A percentile compares a stretch with the other conserved stretches of the same genome.
Evolutionary conservation across 2,329 filamentous ascomycete species (phyloP).

Genomic region (Fusarium multiceps): DNA sequence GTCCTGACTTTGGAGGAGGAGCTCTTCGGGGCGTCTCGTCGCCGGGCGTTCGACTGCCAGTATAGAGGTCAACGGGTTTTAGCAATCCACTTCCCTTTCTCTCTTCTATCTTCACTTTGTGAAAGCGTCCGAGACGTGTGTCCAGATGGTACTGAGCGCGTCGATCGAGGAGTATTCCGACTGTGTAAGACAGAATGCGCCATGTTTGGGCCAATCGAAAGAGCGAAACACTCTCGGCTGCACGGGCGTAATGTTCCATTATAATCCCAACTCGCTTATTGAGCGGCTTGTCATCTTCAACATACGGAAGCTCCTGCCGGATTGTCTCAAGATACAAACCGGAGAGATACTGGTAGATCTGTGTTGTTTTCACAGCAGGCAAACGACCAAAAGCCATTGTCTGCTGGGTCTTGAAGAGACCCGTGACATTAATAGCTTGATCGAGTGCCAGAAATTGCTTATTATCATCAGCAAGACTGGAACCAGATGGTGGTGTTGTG

Average conservation of each 20-base stretch:
- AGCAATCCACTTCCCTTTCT: conserved; percentile 45
- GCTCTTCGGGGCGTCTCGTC: conserved; percentile 54
- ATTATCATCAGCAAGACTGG: conserved; percentile 47
- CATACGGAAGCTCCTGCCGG: conserved; percentile 59
- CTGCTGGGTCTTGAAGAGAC: conserved; percentile 68
- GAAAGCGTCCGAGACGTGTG: conserved; percentile 56
- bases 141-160: conserved; percentile 69
- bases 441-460: conserved; percentile 64
- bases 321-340: conserved; percentile 67
- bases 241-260: conserved; percentile 66
- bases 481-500: conserved; percentile 64
- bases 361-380: conserved; percentile 62
- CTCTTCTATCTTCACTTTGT: conserved; percentile 50
- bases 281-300: conserved; percentile 53
- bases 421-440: conserved; percentile 67
- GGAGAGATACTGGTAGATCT: conserved; percentile 67
- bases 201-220: conserved; percentile 73
- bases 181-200: conserved; percentile 69
- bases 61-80: conserved; percentile 44
- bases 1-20: conserved; percentile 44
- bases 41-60: conserved; percentile 45
- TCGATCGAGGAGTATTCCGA: conserved; percentile 63
- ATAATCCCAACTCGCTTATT: conserved; percentile 62
- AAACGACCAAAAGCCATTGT: conserved; percentile 71
- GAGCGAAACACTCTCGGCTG: conserved; percentile 66